phyloP scores from a whole-genome alignment of 2,329 filamentous ascomycete genomes.

The Coniochaeta sp. region DNA sequence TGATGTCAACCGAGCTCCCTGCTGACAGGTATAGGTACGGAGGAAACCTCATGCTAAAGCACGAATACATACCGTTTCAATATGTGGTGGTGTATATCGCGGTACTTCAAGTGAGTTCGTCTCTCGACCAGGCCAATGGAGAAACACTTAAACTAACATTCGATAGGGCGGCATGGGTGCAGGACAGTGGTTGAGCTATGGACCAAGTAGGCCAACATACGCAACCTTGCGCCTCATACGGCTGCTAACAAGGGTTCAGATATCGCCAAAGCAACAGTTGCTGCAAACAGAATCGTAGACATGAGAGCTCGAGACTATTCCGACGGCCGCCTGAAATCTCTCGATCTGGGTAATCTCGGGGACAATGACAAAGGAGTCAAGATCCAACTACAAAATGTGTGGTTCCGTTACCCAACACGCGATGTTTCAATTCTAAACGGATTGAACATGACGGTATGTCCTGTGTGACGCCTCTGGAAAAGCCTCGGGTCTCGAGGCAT shows the following conservation, averaged over 20 bases:
- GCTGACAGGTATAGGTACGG: conserved; percentile 17
- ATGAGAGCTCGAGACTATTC: conserved; percentile 14
- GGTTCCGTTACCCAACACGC: conserved; percentile 64
- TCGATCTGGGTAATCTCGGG: conserved; percentile 18
- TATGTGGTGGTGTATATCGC: conserved; percentile 26
- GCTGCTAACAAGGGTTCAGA: conserved; percentile 7
- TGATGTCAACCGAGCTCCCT: background rate
- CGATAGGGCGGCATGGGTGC: conserved; percentile 21
- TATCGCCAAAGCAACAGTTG: conserved; percentile 22
- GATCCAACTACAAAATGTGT: conserved; percentile 61
- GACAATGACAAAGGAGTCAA: conserved; percentile 23
- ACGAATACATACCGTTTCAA: conserved; percentile 23
- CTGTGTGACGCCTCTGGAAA: background rate
- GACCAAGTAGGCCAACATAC: conserved; percentile 16
- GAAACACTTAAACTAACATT: background rate
- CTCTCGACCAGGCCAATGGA: too few species aligned
- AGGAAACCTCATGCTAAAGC: conserved; percentile 18
- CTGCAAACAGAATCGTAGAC: conserved; percentile 22
- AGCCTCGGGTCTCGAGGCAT: background rate
- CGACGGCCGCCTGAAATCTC: conserved; percentile 16
- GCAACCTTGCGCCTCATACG: background rate
- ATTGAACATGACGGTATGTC: conserved; percentile 47
- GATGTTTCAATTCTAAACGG: conserved; percentile 63
- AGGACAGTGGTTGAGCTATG: conserved; percentile 23
- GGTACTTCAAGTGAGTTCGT: conserved; percentile 18